These are phyloP conservation scores for Stevia rebaudiana DNA, from an alignment of 140 eudicot genomes.

Conservation along the genomic window DNA sequence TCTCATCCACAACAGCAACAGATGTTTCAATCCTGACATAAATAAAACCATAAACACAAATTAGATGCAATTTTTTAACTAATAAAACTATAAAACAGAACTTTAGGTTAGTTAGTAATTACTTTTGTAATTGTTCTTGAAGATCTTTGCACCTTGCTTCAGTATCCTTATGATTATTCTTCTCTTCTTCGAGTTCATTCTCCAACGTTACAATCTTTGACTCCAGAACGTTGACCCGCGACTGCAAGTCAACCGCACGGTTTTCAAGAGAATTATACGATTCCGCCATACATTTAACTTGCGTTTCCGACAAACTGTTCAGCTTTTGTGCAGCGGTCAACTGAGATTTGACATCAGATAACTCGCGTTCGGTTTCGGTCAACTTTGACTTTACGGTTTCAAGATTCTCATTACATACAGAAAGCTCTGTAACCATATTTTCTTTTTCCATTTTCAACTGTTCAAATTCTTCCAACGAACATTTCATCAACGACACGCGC, in stretches of 20 bases:
- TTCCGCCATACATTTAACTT: constrained; percentile 97
- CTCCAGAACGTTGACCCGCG: constrained; percentile 53
- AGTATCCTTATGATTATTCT: constrained; percentile 52
- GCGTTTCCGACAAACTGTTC: constrained; percentile 88
- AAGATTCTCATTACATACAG: constrained; percentile 55
- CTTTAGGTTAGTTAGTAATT: neutral
- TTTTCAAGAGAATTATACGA: constrained; percentile 85
- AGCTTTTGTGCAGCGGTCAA: constrained; percentile 61
- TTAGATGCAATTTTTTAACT: constrained; percentile 12
- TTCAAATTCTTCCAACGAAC: constrained; percentile 76
- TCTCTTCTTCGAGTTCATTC: constrained; percentile 70
- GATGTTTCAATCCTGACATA: constrained; percentile 53
- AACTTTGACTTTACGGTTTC: constrained; percentile 60
- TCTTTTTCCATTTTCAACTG: constrained; percentile 65
- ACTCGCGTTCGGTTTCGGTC: constrained; percentile 56
- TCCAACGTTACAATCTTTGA: constrained; percentile 47
- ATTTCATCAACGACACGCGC: constrained; percentile 48
- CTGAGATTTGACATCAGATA: constrained; percentile 72
- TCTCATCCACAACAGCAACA: constrained; percentile 50
- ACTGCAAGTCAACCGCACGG: constrained; percentile 66
- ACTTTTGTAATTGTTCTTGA: constrained; percentile 78
- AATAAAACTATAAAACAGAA: neutral
- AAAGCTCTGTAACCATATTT: constrained; percentile 52
- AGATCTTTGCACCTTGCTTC: constrained; percentile 60
- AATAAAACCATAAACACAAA: constrained; percentile 4